Conservation (phyloP, 1,139 yeast genomes). For the Meyerozyma elateridarum region DNA sequence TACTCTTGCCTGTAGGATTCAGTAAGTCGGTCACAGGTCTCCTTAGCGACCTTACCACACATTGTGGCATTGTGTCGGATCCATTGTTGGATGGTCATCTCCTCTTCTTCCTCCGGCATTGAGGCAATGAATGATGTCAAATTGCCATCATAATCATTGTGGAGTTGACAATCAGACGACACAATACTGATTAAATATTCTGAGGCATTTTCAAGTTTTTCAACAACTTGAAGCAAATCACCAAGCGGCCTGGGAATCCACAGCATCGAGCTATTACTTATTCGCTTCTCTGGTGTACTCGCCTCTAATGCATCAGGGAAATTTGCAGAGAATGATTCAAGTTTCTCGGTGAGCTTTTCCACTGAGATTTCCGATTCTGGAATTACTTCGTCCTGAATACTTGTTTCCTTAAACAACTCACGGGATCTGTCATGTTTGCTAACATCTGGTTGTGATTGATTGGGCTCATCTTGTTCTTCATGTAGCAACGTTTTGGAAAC, state of each 20-base stretch:
- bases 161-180: constrained; percentile 26
- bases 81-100: constrained; percentile 73
- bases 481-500: no score
- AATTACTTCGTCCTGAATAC: no score
- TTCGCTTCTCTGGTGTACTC: constrained; percentile 18
- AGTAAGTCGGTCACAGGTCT: constrained; percentile 45
- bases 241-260: constrained; percentile 14
- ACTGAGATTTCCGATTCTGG: constrained; percentile 3
- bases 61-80: constrained; percentile 45
- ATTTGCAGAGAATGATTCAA: constrained; percentile 9
- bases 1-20: constrained; percentile 39
- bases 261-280: constrained; percentile 12
- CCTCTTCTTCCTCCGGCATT: constrained; percentile 66
- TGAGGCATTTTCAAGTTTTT: constrained; percentile 36
- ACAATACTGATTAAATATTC: constrained; percentile 25
- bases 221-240: constrained; percentile 28
- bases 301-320: constrained; percentile 14
- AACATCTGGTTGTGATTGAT: neutral
- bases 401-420: no score
- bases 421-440: no score
- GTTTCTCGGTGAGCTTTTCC: constrained; percentile 1
- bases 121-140: constrained; percentile 59
- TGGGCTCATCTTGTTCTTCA: neutral
- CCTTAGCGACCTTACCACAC: constrained; percentile 33
- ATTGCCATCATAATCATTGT: constrained; percentile 60